Percentiles rank a stretch among this genome's conserved stretches.
These are phyloP conservation scores for Magnaporthiopsis rhizophila DNA, from an alignment of 2,329 filamentous ascomycete species.

Conservation along the genomic window DNA sequence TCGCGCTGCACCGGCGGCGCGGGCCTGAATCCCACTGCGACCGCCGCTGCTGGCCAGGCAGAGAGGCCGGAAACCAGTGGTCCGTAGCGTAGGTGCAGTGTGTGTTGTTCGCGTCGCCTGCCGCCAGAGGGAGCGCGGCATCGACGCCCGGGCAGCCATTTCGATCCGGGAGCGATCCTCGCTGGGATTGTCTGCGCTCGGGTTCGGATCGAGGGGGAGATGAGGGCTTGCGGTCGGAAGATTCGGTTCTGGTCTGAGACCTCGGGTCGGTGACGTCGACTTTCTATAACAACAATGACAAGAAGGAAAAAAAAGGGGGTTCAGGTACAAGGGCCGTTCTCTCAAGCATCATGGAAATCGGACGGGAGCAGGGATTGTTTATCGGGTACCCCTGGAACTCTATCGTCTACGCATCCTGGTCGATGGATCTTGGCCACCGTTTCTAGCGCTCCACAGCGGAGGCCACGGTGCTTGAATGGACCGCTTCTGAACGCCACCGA, in stretches of 20 bases:
- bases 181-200: neutral
- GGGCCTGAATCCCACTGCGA: neutral
- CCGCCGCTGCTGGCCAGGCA: neutral
- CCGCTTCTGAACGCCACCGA: too few species aligned
- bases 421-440: neutral
- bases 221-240: neutral
- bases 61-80: neutral
- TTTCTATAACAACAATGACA: neutral
- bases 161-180: neutral
- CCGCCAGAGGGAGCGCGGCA: conserved; percentile 9
- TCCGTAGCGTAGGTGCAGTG: neutral
- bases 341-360: neutral
- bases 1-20: neutral
- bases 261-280: too few species aligned
- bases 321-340: too few species aligned
- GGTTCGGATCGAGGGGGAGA: neutral
- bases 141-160: conserved; percentile 6
- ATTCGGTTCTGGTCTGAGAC: neutral
- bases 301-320: neutral
- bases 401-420: neutral
- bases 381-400: neutral
- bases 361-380: neutral
- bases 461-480: neutral
- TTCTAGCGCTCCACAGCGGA: neutral
- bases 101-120: conserved; percentile 7